A percentile compares a stretch with the other conserved stretches of the same genome.
Evolutionary conservation across 257 asterid genomes (phyloP).

Genomic region (Lycium barbarum): DNA sequence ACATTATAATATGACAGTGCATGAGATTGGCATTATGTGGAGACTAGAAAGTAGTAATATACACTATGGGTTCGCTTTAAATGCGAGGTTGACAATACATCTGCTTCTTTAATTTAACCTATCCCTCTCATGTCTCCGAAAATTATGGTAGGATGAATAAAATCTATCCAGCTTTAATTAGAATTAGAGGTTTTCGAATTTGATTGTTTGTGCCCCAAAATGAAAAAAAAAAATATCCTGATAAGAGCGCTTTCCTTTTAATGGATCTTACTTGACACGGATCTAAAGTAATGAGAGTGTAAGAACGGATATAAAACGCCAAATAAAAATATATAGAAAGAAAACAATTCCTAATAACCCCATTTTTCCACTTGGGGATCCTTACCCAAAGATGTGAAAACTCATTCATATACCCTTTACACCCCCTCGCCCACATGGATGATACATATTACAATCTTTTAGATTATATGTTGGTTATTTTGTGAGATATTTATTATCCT

Average conservation of each 20-base stretch:
- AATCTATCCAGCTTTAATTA: background rate
- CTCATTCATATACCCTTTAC: background rate
- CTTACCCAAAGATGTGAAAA: background rate
- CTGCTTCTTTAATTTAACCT: conserved; percentile 38
- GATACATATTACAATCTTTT: too few species aligned
- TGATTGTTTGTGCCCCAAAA: background rate
- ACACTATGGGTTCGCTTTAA: conserved; percentile 68
- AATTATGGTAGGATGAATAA: background rate
- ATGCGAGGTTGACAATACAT: conserved; percentile 75
- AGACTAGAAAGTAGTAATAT: background rate
- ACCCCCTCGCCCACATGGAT: background rate
- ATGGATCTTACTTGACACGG: background rate
- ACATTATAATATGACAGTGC: conserved; percentile 34
- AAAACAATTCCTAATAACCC: background rate
- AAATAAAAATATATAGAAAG: background rate
- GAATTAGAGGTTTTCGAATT: background rate
- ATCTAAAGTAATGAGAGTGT: background rate
- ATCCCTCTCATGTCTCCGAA: too few species aligned
- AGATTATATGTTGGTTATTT: too few species aligned
- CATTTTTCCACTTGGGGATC: background rate
- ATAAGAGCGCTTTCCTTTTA: background rate
- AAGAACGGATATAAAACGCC: background rate
- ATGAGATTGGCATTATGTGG: conserved; percentile 24
- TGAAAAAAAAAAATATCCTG: background rate
- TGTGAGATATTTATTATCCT: too few species aligned